Percentiles rank a stretch among this genome's conserved stretches.
These are phyloP conservation scores for Ganoderma sp. DNA, from an alignment of 1,284 basidiomycete species.

Conservation along the genomic window DNA sequence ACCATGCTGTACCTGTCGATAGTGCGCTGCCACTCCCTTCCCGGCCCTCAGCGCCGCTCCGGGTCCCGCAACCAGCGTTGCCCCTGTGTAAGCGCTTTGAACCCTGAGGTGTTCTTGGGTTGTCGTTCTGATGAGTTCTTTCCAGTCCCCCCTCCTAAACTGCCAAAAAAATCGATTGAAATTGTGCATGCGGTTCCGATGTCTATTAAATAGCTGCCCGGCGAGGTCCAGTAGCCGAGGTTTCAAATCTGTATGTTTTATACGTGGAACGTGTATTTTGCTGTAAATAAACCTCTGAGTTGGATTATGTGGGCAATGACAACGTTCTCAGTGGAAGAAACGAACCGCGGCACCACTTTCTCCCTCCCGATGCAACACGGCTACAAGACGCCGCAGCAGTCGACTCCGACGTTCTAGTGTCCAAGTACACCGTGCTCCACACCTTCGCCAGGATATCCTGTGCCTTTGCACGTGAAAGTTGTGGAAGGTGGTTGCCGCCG, in stretches of 20 bases:
- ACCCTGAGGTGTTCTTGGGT: not conserved
- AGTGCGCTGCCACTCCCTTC: constrained; percentile 40
- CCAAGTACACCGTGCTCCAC: no score
- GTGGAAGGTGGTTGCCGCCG: no score
- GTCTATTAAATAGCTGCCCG: not conserved
- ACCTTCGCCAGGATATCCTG: no score
- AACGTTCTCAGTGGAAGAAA: no score
- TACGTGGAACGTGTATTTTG: not conserved
- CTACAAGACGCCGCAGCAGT: no score
- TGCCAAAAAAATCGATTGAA: not conserved
- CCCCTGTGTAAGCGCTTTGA: constrained; percentile 28
- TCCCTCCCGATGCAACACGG: no score
- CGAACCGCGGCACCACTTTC: no score
- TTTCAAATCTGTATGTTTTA: not conserved
- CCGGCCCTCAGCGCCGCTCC: constrained; percentile 37
- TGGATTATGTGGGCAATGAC: no score
- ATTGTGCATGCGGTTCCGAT: not conserved
- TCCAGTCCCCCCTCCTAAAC: constrained; percentile 8
- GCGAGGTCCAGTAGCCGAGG: not conserved
- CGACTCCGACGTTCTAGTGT: no score
- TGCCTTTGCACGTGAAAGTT: no score
- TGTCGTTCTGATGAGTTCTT: not conserved
- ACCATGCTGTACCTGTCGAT: not conserved
- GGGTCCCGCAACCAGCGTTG: constrained; percentile 32
- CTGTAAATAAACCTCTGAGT: no score